phyloP scores from a whole-genome alignment of 495 filamentous ascomycete genomes.

The Sordaria brevicollis region DNA sequence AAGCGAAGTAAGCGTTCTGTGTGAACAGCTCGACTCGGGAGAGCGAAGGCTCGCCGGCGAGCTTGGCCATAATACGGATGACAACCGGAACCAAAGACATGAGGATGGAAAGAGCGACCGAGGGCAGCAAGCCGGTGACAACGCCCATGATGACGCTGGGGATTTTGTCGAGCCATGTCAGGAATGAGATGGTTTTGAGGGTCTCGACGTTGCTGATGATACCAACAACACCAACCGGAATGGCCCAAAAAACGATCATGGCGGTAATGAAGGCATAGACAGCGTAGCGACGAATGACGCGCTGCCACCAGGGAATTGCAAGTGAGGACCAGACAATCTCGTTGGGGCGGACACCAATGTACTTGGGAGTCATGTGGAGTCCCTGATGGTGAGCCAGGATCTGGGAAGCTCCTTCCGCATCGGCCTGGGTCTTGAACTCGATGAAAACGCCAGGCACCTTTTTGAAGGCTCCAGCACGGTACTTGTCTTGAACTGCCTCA shows the following conservation, averaged over 20 bases:
- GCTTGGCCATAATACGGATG: slow-evolving; percentile 63
- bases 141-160: slow-evolving; percentile 66
- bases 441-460: slow-evolving; percentile 73
- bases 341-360: slow-evolving; percentile 71
- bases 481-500: slow-evolving; percentile 62
- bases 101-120: slow-evolving; percentile 68
- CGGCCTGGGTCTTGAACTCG: slow-evolving; percentile 70
- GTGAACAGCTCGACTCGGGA: slow-evolving; percentile 64
- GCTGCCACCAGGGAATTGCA: slow-evolving; percentile 80
- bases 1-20: slow-evolving; percentile 77
- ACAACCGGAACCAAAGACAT: slow-evolving; percentile 86
- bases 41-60: slow-evolving; percentile 60
- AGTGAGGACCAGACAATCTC: slow-evolving; percentile 90
- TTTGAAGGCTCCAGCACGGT: slow-evolving; percentile 58
- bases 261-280: slow-evolving; percentile 62
- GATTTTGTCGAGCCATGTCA: slow-evolving; percentile 64
- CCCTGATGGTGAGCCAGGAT: slow-evolving; percentile 81
- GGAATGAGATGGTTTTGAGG: slow-evolving; percentile 52
- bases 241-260: slow-evolving; percentile 91
- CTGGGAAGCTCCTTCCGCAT: slow-evolving; percentile 81
- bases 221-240: slow-evolving; percentile 83
- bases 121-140: slow-evolving; percentile 75
- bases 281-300: slow-evolving; percentile 57
- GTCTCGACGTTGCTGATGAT: slow-evolving; percentile 73
- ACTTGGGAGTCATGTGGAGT: slow-evolving; percentile 85